Evolutionary conservation across 257 asterid genomes (phyloP).

Genomic region (Asclepias syriaca): DNA sequence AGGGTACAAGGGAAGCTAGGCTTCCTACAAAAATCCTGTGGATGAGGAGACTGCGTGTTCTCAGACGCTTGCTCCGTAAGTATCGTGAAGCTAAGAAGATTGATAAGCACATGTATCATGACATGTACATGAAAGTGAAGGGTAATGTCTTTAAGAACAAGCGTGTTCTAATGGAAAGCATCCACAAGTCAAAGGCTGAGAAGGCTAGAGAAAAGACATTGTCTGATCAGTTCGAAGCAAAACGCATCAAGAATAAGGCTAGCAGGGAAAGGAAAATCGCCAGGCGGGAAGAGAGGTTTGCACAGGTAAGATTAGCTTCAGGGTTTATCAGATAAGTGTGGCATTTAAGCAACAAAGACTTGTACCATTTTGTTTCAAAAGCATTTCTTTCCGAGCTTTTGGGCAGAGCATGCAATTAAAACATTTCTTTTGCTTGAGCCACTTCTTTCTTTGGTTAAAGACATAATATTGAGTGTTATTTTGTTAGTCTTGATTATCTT

Average conservation of each 20-base stretch:
- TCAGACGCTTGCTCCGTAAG: constrained; percentile 84
- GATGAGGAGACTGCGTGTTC: constrained; percentile 89
- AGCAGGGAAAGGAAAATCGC: constrained; percentile 77
- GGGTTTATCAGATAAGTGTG: background rate
- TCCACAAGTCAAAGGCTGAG: constrained; percentile 87
- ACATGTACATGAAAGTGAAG: constrained; percentile 92
- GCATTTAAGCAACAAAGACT: too few species aligned
- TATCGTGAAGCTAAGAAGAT: constrained; percentile 79
- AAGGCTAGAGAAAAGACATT: constrained; percentile 81
- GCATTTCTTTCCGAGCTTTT: background rate
- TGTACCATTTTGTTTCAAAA: background rate
- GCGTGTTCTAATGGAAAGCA: constrained; percentile 84
- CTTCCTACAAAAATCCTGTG: constrained; percentile 79
- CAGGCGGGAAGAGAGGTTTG: constrained; percentile 69
- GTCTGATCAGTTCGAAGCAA: constrained; percentile 78
- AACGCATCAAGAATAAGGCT: constrained; percentile 83
- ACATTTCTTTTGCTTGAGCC: background rate
- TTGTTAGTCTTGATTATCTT: background rate
- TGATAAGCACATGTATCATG: constrained; percentile 88
- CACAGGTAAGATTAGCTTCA: constrained; percentile 42
- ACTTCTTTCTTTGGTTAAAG: background rate
- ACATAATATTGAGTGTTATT: too few species aligned
- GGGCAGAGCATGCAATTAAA: background rate
- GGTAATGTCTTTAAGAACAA: constrained; percentile 90
- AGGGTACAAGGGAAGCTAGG: constrained; percentile 92